These are phyloP conservation scores for Aquilaria agallochum DNA, from an alignment of 441 rosid species.

Conservation along the genomic window DNA sequence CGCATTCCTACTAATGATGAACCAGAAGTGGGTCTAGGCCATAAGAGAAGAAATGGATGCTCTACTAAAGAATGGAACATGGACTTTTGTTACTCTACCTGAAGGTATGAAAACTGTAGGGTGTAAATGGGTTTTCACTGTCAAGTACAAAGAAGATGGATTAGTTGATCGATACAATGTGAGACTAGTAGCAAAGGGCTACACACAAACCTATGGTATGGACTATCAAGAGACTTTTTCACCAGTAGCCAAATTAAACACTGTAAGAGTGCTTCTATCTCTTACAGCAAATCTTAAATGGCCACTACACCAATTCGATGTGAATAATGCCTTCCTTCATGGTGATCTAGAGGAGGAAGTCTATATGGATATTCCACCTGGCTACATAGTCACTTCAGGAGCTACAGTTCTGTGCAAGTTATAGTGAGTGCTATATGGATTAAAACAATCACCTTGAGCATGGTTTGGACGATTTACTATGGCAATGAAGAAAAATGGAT, in stretches of 20 bases:
- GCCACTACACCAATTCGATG: no score
- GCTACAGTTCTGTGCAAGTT: neutral
- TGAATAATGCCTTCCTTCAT: no score
- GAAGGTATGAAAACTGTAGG: neutral
- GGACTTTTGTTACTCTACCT: neutral
- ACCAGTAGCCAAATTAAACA: neutral
- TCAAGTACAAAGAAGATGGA: neutral
- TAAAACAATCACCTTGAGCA: neutral
- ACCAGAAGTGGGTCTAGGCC: neutral
- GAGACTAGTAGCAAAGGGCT: neutral
- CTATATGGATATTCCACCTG: no score
- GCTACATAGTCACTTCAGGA: neutral
- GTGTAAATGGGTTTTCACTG: neutral
- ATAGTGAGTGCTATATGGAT: neutral
- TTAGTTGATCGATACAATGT: neutral
- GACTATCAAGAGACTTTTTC: no score
- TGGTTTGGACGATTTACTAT: constrained; percentile 4
- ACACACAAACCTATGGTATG: neutral
- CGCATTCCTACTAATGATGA: neutral
- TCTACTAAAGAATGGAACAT: neutral
- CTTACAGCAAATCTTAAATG: neutral
- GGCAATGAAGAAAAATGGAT: neutral
- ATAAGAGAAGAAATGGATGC: constrained; percentile 4
- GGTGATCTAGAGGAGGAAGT: no score
- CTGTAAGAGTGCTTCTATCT: neutral